Conservation (phyloP, 331 rosid species). For the Erythrophleum ivorense region DNA sequence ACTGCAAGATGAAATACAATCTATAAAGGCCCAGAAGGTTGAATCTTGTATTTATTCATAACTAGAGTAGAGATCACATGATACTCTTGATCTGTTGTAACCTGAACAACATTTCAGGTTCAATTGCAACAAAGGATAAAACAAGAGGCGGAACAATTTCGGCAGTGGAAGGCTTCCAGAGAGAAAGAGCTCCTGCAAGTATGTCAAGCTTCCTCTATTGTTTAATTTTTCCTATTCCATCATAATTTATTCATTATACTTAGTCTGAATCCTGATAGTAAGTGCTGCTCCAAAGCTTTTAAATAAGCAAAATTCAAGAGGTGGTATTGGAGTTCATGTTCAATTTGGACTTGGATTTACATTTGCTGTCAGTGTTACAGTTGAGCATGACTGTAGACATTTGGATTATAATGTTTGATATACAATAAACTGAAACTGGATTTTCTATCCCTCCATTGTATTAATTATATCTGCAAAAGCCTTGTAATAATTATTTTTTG, state of each 20-base stretch:
- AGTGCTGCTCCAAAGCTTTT: slow-evolving; percentile 21
- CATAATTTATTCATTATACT: slow-evolving; percentile 32
- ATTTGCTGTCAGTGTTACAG: slow-evolving; percentile 9
- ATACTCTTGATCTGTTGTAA: slow-evolving; percentile 27
- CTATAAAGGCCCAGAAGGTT: slow-evolving; percentile 98
- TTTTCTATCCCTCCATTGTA: slow-evolving; percentile 17
- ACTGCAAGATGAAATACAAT: slow-evolving; percentile 97
- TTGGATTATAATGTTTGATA: slow-evolving; percentile 6
- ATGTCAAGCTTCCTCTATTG: slow-evolving; percentile 37
- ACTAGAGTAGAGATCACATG: slow-evolving; percentile 33
- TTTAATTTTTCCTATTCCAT: slow-evolving; percentile 16
- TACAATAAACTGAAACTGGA: slow-evolving; percentile 1
- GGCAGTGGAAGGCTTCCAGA: slow-evolving; percentile 99
- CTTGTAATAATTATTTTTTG: slow-evolving; percentile 40
- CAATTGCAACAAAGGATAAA: slow-evolving; percentile 96
- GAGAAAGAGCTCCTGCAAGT: slow-evolving; percentile 99
- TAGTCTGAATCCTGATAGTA: slow-evolving; percentile 16
- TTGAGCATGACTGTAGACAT: slow-evolving; percentile 22
- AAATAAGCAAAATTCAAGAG: slow-evolving; percentile 24
- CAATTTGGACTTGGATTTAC: slow-evolving; percentile 16
- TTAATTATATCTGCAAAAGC: slow-evolving; percentile 30
- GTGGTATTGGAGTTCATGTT: slow-evolving; percentile 15
- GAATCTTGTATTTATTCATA: slow-evolving; percentile 36
- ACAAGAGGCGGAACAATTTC: slow-evolving; percentile 99
- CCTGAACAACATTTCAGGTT: slow-evolving; percentile 63